Percentiles rank a stretch among this genome's conserved stretches.
phyloP scores from a whole-genome alignment of 768 basidiomycete species.

The Holtermanniella nyarrowii region DNA sequence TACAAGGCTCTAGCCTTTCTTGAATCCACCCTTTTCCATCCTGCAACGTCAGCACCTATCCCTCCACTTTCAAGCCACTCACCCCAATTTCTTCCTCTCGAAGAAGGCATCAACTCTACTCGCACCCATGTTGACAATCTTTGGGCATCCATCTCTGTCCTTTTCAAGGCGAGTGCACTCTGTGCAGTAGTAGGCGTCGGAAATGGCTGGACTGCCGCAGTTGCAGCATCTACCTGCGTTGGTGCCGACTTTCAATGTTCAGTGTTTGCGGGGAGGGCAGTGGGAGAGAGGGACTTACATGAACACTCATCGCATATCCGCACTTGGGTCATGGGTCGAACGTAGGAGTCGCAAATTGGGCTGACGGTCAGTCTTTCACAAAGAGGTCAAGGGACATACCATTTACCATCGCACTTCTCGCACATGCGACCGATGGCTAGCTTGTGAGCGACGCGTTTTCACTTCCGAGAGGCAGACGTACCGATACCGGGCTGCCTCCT shows the following conservation, averaged over 20 bases:
- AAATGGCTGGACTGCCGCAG: constrained; percentile 92
- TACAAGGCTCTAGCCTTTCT: constrained; percentile 14
- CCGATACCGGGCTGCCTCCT: constrained; percentile 95
- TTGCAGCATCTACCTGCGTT: constrained; percentile 97
- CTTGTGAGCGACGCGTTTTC: background rate
- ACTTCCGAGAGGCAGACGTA: constrained; percentile 39
- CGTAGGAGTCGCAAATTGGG: constrained; percentile 98
- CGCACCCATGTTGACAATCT: constrained; percentile 46
- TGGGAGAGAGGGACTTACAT: constrained; percentile 54
- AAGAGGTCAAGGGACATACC: constrained; percentile 49
- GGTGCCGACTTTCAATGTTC: constrained; percentile 40
- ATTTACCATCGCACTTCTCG: constrained; percentile 99
- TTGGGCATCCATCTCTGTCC: constrained; percentile 94
- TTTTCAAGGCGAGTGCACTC: constrained; percentile 62
- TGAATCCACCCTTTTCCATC: constrained; percentile 22
- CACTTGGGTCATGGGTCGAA: constrained; percentile 93
- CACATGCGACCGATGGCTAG: constrained; percentile 93
- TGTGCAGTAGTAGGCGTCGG: constrained; percentile 97
- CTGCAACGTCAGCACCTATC: background rate
- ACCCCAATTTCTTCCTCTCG: constrained; percentile 34
- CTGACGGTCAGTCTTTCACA: constrained; percentile 44
- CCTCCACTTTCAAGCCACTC: constrained; percentile 1
- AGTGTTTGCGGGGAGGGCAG: background rate
- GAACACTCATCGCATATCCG: constrained; percentile 99
- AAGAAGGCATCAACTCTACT: constrained; percentile 35